phyloP scores from a whole-genome alignment of 352 stramenopile genomes.

The Halophytophthora batemanensis region DNA sequence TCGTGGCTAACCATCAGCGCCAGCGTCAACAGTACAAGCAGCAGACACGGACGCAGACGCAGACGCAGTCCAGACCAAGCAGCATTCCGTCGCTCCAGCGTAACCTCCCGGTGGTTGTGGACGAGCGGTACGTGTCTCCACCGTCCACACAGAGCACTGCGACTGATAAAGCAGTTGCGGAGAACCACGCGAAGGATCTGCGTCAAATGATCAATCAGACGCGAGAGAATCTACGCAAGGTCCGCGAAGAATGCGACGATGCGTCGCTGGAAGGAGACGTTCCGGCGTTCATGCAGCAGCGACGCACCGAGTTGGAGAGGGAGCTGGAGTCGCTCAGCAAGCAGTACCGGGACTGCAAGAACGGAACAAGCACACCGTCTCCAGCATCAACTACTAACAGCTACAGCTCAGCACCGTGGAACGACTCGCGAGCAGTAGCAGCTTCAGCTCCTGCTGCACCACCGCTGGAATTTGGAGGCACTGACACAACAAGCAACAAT shows the following conservation, averaged over 20 bases:
- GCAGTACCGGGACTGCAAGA: constrained; percentile 59
- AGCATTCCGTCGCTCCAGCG: constrained; percentile 1
- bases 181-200: constrained; percentile 25
- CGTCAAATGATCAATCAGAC: constrained; percentile 58
- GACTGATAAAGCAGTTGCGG: constrained; percentile 18
- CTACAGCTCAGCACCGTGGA: constrained; percentile 13
- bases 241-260: constrained; percentile 82
- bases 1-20: constrained; percentile 44
- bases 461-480: constrained; percentile 5
- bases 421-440: constrained; percentile 3
- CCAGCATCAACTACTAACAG: constrained; percentile 5
- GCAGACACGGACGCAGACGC: constrained; percentile 1
- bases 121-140: constrained; percentile 14
- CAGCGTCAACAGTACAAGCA: constrained; percentile 31
- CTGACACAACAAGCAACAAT: constrained; percentile 14
- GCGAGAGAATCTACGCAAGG: constrained; percentile 52
- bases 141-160: constrained; percentile 14
- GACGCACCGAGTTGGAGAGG: constrained; percentile 49
- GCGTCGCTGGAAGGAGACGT: constrained; percentile 78
- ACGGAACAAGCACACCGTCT: constrained; percentile 13
- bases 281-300: constrained; percentile 39
- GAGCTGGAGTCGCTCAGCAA: constrained; percentile 59
- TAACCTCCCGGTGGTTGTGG: not conserved
- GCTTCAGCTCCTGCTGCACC: constrained; percentile 1
- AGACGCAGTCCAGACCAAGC: constrained; percentile 3